Conservation (phyloP, 139 green algal species). For the Pseudopediastrum boryanum region DNA sequence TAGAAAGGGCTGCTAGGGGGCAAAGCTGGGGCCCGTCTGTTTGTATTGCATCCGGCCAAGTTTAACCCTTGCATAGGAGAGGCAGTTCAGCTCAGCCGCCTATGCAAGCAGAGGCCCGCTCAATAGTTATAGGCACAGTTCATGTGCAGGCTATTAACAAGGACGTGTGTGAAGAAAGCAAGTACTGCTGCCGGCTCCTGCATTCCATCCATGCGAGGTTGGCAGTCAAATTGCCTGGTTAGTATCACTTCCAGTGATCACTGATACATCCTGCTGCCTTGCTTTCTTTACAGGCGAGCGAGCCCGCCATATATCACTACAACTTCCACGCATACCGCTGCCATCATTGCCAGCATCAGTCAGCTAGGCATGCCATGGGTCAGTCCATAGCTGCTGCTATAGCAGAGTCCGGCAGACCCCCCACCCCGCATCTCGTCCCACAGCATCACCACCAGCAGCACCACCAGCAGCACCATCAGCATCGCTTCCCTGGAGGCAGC, state of each 20-base stretch:
- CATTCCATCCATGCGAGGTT: background rate
- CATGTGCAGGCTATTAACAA: too few relatives aligned
- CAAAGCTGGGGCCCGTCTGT: too few relatives aligned
- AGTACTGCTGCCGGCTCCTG: too few relatives aligned
- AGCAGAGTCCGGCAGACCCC: background rate
- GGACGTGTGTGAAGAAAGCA: too few relatives aligned
- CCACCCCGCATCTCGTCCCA: constrained; percentile 1
- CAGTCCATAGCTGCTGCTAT: background rate
- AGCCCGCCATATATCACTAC: constrained; percentile 11
- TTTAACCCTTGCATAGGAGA: too few relatives aligned
- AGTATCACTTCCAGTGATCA: background rate
- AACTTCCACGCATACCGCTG: constrained; percentile 32
- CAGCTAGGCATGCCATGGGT: background rate
- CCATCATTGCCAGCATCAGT: constrained; percentile 12
- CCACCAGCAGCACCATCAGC: background rate
- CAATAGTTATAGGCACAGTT: too few relatives aligned
- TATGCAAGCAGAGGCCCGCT: too few relatives aligned
- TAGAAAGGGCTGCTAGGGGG: too few relatives aligned
- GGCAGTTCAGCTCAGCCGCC: too few relatives aligned
- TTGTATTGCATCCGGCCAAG: too few relatives aligned
- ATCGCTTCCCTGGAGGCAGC: constrained; percentile 1
- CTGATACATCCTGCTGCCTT: too few relatives aligned
- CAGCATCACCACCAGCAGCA: constrained; percentile 13
- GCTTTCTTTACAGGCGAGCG: background rate
- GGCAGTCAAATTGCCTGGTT: background rate